Base-by-base conservation (phyloP, 2,329 filamentous ascomycete genomes). In the Penicillium sp. region DNA sequence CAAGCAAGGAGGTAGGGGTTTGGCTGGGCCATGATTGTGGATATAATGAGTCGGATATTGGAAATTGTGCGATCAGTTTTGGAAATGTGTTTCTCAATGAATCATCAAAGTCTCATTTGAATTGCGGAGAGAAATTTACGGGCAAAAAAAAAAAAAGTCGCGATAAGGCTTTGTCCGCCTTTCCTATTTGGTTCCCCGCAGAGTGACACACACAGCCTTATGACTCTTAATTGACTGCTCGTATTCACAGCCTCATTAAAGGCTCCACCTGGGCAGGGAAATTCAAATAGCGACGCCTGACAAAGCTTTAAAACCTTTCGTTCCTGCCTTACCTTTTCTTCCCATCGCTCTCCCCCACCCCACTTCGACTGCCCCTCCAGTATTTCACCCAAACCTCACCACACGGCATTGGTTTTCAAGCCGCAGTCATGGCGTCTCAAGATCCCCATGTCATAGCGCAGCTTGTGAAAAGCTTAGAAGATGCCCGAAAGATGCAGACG, bases 1-100 rank as follows among this genome's bases (percentile, higher is more conserved):
- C 93, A 90, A 42, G 93, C 93, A 49, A 92, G 82, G 55, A 91
- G 81, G 71, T 88, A 91, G 1, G 83, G 83, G 67, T 91, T 93
- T 39, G 74, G 71, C 59, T 71, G 70, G 61, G 69, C 68, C 74
- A 77, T 78, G 35, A 45, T 65, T 51, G 35, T 31, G 52, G 29
- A 45, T 24, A 29, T 19, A 26, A 54, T 48, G 46, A 46, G 7
- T n/a, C 42, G 11, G 19, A 26, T 11, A 43, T 27, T 33, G 10
- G 8, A 24, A n/a, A 3, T 31, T 13, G 3, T 11, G 19, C 21
- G n/a, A 11, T 21, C 16, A 7, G 19, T 31, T 31, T 22, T 27
- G 37, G 37, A 37, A 10, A 39, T 19, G 9, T 9, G 6, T 19
- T 10, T 19, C n/a, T 19, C 35, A 39, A 10, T 39, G 35, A 39